Conservation (phyloP, 192 early-diverging fungal genomes). For the Pilaira anomala region DNA sequence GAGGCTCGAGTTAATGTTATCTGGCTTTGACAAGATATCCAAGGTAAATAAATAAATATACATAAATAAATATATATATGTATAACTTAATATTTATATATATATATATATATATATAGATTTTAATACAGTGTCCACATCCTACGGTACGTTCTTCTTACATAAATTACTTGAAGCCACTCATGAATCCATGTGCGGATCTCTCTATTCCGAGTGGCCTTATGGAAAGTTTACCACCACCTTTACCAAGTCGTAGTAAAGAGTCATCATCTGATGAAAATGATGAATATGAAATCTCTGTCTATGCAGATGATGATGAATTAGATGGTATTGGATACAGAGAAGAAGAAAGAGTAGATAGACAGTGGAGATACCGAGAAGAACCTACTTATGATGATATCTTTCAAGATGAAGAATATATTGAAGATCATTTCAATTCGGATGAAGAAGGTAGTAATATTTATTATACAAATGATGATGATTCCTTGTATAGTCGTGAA, state of each 20-base stretch:
- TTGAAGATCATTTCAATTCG: constrained; percentile 15
- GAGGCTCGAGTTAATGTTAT: constrained; percentile 35
- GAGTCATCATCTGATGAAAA: not conserved
- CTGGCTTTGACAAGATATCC: constrained; percentile 38
- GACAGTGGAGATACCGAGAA: constrained; percentile 3
- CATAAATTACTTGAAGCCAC: constrained; percentile 24
- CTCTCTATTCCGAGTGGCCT: not conserved
- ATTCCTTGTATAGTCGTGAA: too few species aligned
- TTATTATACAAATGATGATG: too few species aligned
- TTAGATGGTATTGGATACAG: not conserved
- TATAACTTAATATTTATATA: not conserved
- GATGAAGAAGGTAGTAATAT: constrained; percentile 5
- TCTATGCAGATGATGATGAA: constrained; percentile 11
- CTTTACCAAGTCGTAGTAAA: not conserved
- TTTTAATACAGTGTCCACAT: constrained; percentile 28
- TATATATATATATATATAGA: constrained; percentile 15
- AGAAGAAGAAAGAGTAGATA: not conserved
- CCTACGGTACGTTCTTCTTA: constrained; percentile 23
- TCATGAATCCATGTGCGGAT: constrained; percentile 22
- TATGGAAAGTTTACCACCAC: not conserved
- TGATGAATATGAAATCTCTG: constrained; percentile 5
- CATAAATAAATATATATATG: not conserved
- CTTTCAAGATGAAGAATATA: constrained; percentile 15
- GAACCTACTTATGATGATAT: constrained; percentile 22
- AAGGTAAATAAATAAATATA: too few species aligned